Conservation (phyloP, 2,329 filamentous ascomycete species). For the Lecanicillium sp. region DNA sequence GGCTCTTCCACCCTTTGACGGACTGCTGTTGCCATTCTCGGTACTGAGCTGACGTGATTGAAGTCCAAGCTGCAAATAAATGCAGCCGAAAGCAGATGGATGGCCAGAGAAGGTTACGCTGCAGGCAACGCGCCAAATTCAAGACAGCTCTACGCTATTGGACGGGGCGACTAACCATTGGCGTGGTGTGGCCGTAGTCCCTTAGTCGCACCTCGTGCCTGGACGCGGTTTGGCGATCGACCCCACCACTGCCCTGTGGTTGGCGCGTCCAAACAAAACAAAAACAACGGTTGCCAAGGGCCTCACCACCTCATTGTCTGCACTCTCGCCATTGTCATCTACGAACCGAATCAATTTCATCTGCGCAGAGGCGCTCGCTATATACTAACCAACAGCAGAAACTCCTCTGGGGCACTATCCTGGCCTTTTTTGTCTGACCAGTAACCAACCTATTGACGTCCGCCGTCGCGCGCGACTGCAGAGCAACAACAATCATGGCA, state of each 20-base stretch:
- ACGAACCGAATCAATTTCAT: not conserved
- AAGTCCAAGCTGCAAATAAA: too few species aligned
- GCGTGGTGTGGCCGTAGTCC: not conserved
- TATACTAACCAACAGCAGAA: not conserved
- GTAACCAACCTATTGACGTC: constrained; percentile 9
- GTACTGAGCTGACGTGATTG: too few species aligned
- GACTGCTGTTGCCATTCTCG: constrained; percentile 15
- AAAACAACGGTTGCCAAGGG: constrained; percentile 20
- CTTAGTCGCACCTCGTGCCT: too few species aligned
- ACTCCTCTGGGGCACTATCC: not conserved
- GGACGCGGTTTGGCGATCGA: too few species aligned
- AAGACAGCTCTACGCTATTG: too few species aligned
- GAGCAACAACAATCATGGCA: constrained; percentile 47
- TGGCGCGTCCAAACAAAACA: constrained; percentile 16
- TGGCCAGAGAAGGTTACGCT: too few species aligned
- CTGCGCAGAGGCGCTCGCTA: not conserved
- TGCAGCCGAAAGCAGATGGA: too few species aligned
- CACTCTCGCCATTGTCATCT: constrained; percentile 1
- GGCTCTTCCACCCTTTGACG: constrained; percentile 23
- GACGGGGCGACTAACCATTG: too few species aligned
- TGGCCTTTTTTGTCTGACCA: not conserved
- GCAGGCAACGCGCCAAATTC: too few species aligned
- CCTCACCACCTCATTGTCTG: constrained; percentile 8
- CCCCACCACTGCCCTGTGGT: constrained; percentile 4
- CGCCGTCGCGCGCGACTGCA: constrained; percentile 13